Evolutionary conservation across 208 protist genomes (phyloP).

Genomic region (Dictyostelium gargantuum): DNA sequence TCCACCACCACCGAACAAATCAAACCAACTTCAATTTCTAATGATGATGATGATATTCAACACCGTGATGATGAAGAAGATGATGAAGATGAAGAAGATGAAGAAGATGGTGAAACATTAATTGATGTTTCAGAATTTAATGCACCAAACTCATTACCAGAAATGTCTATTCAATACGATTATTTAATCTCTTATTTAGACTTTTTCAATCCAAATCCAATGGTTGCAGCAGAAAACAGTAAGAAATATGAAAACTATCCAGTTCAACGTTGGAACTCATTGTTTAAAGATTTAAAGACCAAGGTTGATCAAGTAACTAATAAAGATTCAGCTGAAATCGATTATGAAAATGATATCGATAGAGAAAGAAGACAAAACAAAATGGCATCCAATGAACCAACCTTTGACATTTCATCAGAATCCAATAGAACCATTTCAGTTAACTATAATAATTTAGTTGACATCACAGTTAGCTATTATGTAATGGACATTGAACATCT

Average conservation of each 20-base stretch:
- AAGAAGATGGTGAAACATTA: not conserved
- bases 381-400: constrained; percentile 14
- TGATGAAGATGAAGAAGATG: not conserved
- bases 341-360: not conserved
- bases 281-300: constrained; percentile 20
- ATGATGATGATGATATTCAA: not conserved
- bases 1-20: not conserved
- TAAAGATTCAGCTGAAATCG: not conserved
- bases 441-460: constrained; percentile 16
- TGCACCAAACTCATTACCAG: constrained; percentile 5
- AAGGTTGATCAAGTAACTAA: constrained; percentile 20
- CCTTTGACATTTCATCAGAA: constrained; percentile 9
- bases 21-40: not conserved
- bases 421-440: constrained; percentile 3
- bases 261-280: constrained; percentile 24
- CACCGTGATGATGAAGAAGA: not conserved
- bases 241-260: constrained; percentile 58
- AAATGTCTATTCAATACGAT: constrained; percentile 42
- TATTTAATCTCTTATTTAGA: constrained; percentile 43
- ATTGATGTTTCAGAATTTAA: constrained; percentile 31
- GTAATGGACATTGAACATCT: constrained; percentile 64
- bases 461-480: constrained; percentile 26
- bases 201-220: constrained; percentile 34
- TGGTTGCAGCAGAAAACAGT: not conserved
- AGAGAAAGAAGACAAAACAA: constrained; percentile 35